A percentile compares a stretch with the other conserved stretches of the same genome.
phyloP scores from a whole-genome alignment of 2,329 filamentous ascomycete genomes.

The Alternaria ventricosa region DNA sequence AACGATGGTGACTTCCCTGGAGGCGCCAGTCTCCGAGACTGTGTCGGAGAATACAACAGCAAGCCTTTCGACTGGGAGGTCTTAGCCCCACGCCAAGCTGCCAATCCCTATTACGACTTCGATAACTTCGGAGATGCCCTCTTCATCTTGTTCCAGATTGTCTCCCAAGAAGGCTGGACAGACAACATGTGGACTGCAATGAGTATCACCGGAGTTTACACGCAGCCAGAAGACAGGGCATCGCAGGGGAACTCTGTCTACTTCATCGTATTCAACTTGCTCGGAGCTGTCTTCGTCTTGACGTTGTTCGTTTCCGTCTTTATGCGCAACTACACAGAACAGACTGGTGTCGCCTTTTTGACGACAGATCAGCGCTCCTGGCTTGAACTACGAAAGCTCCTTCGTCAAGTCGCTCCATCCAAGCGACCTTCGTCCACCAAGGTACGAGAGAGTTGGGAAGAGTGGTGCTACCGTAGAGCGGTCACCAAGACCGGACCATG shows the following conservation, averaged over 20 bases:
- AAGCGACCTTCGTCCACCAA: constrained; percentile 85
- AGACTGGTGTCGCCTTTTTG: constrained; percentile 94
- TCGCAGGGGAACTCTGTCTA: constrained; percentile 89
- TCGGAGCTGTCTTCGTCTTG: constrained; percentile 94
- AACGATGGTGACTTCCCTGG: constrained; percentile 69
- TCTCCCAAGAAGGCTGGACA: constrained; percentile 97
- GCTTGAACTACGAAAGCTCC: constrained; percentile 90
- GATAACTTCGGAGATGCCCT: constrained; percentile 93
- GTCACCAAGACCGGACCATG: constrained; percentile 93
- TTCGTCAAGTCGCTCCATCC: constrained; percentile 92
- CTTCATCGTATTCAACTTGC: constrained; percentile 94
- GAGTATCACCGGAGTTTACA: constrained; percentile 76
- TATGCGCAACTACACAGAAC: constrained; percentile 99
- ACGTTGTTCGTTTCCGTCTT: constrained; percentile 99
- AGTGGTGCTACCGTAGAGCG: constrained; percentile 93
- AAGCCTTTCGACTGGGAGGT: constrained; percentile 84
- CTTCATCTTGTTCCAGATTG: constrained; percentile 98
- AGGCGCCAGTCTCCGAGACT: constrained; percentile 70
- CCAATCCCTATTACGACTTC: constrained; percentile 88
- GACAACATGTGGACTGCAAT: constrained; percentile 89
- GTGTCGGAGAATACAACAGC: constrained; percentile 81
- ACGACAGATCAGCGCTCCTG: constrained; percentile 96
- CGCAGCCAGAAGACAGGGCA: constrained; percentile 73
- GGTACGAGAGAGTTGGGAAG: constrained; percentile 75
- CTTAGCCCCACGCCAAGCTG: constrained; percentile 78